Conservation (phyloP, 2,329 filamentous ascomycete species). For the Botryotinia narcissicola region DNA sequence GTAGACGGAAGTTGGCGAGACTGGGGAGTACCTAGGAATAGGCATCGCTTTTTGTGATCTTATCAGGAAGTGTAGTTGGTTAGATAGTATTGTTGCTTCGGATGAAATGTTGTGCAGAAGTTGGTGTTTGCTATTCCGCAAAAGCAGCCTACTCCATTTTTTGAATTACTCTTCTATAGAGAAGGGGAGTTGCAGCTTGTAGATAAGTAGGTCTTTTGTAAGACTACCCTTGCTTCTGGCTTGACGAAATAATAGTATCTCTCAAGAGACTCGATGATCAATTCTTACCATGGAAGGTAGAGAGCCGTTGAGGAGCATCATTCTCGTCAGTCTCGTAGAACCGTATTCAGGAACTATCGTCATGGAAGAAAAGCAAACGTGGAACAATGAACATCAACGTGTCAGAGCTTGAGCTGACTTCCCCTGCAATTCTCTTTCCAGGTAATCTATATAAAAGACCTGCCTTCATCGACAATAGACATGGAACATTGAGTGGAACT, state of each 20-base stretch:
- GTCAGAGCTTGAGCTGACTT: neutral
- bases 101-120: too few species aligned
- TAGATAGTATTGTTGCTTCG: too few species aligned
- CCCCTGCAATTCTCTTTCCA: neutral
- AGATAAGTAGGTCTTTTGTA: neutral
- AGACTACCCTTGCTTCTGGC: neutral
- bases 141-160: too few species aligned
- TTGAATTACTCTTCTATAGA: too few species aligned
- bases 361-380: conserved; percentile 20
- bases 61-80: too few species aligned
- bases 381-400: neutral
- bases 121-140: too few species aligned
- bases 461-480: neutral
- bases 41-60: too few species aligned
- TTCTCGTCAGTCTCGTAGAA: neutral
- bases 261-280: neutral
- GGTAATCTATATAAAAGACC: neutral
- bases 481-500: neutral
- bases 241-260: neutral
- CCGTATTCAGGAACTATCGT: neutral
- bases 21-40: neutral
- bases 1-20: neutral
- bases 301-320: neutral
- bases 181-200: neutral
- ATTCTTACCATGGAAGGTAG: neutral